Evolutionary conservation across 73 alveolate species (phyloP), one percentile per base, ranked within the genome.

Genomic region (Effrenium voratum): DNA sequence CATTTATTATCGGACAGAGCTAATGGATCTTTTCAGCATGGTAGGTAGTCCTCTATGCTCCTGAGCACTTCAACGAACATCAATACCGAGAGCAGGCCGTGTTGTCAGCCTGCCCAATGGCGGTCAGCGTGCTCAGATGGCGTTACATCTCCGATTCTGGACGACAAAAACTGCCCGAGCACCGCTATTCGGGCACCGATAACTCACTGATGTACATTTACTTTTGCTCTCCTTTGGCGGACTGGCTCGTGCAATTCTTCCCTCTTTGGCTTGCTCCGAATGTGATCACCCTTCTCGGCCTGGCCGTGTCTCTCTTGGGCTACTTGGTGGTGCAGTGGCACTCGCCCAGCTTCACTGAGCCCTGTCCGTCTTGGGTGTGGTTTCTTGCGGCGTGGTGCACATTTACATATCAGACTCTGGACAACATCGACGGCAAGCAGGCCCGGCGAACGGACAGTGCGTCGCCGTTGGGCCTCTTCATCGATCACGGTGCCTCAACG

Each of bases 381-480:
- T 24, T 90, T 32, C 73, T 46, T 38, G 26, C 28, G 55, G 96
- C 87, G 12, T 34, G 26, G 43, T 68, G 70, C 75, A 90, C 91
- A 41, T 84, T 98, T 66, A 91, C 77, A 5, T 93, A 94, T 63
- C 90, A 87, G 40, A 98, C 94, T 13, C 81, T 99, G 70, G 99
- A 99, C 93, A 99, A 99, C 49, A 76, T 99, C 83, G 99, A 99
- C 93, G 99, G 99, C 47, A 99, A 99, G 94, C 99, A 99, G 98
- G 99, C 99, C 38, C 93, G 99, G 80, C 94, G 99, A 72, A 98
- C 99, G 43, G 99, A 99, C 40, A 99, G 99, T 36, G 99, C 99
- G 8, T 93, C 99, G 32, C 99, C 99, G 45, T 85, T 99, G 98
- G 99, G 99, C 5, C 92, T 99, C 40, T 57, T 99, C 82, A 72